Evolutionary conservation across 768 basidiomycete species (phyloP).

Genomic region (Tephrocybe sp.): DNA sequence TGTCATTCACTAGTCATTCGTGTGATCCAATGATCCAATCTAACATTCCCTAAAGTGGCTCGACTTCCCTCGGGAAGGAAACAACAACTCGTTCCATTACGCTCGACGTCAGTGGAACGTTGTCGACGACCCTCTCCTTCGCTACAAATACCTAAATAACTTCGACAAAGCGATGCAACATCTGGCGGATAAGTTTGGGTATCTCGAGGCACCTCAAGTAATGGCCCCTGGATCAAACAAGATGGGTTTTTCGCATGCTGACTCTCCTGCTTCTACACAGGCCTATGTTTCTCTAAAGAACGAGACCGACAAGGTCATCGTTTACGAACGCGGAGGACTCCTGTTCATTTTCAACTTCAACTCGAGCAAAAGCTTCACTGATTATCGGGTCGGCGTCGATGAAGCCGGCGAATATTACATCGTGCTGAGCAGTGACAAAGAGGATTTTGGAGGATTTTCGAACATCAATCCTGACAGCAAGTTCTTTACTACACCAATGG

Average conservation of each 20-base stretch:
- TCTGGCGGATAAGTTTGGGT: constrained; percentile 75
- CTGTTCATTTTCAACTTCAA: constrained; percentile 99
- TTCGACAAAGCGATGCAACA: constrained; percentile 94
- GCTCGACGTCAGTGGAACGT: constrained; percentile 97
- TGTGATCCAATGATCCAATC: not conserved
- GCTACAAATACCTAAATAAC: constrained; percentile 93
- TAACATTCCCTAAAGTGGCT: constrained; percentile 67
- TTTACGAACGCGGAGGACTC: constrained; percentile 90
- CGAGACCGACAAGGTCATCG: constrained; percentile 90
- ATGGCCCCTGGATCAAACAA: constrained; percentile 5
- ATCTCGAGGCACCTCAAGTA: constrained; percentile 83
- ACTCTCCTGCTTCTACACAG: constrained; percentile 33
- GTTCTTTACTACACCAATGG: constrained; percentile 81
- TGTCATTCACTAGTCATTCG: constrained; percentile 14
- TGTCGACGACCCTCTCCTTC: constrained; percentile 78
- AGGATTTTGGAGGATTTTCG: constrained; percentile 86
- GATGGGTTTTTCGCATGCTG: not conserved
- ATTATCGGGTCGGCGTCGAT: constrained; percentile 93
- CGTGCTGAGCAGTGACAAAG: constrained; percentile 83
- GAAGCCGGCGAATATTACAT: constrained; percentile 81
- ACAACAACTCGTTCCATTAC: constrained; percentile 94
- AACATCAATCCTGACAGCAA: constrained; percentile 64
- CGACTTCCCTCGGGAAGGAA: constrained; percentile 97
- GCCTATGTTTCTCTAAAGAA: constrained; percentile 95
- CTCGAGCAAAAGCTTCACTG: constrained; percentile 84